Conservation (phyloP, 2,329 filamentous ascomycete species). For the Amauroascus niger region DNA sequence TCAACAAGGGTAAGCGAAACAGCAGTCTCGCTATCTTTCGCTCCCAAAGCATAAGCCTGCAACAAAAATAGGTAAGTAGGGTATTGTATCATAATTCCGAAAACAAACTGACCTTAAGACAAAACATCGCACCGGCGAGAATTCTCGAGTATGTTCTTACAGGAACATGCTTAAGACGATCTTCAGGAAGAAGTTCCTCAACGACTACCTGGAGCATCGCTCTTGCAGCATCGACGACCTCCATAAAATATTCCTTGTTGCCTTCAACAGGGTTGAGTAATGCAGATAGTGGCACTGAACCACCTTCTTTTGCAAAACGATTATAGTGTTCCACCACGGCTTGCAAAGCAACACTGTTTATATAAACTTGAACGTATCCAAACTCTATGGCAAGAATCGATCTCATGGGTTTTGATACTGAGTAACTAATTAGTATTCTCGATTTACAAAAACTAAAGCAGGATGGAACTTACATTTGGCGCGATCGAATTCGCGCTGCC, state of each 20-base stretch:
- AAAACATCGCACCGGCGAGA: conserved; percentile 47
- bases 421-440: background rate
- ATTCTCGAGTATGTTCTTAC: conserved; percentile 51
- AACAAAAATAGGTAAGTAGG: conserved; percentile 9
- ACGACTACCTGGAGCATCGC: conserved; percentile 45
- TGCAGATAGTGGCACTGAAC: conserved; percentile 15
- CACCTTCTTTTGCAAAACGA: conserved; percentile 12
- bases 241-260: conserved; percentile 46
- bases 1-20: conserved; percentile 44
- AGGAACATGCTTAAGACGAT: conserved; percentile 46
- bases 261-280: conserved; percentile 24
- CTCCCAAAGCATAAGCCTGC: conserved; percentile 47
- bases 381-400: conserved; percentile 48
- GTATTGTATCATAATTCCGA: background rate
- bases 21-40: conserved; percentile 45
- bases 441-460: background rate
- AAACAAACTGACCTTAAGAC: conserved; percentile 39
- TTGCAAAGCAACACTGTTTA: conserved; percentile 44
- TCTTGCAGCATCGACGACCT: conserved; percentile 46
- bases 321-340: conserved; percentile 42
- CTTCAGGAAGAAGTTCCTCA: conserved; percentile 43
- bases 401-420: conserved; percentile 50
- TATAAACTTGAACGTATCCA: conserved; percentile 39
- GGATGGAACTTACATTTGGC: conserved; percentile 27
- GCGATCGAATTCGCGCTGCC: conserved; percentile 49